phyloP scores from a whole-genome alignment of 257 asterid species.

The Nicotiana knightiana region DNA sequence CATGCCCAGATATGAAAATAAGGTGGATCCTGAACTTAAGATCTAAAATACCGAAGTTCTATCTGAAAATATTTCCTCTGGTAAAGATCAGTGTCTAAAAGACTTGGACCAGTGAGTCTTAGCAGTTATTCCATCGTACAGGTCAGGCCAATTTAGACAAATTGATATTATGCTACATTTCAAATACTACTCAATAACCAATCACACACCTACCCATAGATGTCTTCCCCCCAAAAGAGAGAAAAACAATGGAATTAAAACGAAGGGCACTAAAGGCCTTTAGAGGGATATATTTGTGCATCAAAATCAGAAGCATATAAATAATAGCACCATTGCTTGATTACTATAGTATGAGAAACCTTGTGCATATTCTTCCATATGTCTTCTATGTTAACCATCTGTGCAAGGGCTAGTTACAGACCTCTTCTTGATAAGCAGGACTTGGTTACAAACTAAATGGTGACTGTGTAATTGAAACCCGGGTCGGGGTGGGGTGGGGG shows the following conservation, averaged over 20 bases:
- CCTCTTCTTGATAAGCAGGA: not conserved
- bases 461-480: too few species aligned
- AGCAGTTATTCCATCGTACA: not conserved
- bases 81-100: not conserved
- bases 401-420: not conserved
- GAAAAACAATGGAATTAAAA: not conserved
- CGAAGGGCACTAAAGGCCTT: not conserved
- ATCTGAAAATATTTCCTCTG: not conserved
- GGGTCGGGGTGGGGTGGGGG: too few species aligned
- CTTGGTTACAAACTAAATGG: not conserved
- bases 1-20: not conserved
- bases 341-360: not conserved
- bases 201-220: not conserved
- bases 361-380: not conserved
- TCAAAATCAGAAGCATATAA: not conserved
- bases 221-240: not conserved
- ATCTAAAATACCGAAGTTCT: not conserved
- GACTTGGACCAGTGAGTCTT: not conserved
- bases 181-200: not conserved
- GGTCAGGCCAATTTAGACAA: not conserved
- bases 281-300: not conserved
- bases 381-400: not conserved
- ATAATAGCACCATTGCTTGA: not conserved
- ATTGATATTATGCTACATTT: not conserved
- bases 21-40: conserved; percentile 5